Percentiles rank a stretch among this genome's conserved stretches.
phyloP scores from a whole-genome alignment of 163 green algal species.

The Coccomyxa subellipsoidea region DNA sequence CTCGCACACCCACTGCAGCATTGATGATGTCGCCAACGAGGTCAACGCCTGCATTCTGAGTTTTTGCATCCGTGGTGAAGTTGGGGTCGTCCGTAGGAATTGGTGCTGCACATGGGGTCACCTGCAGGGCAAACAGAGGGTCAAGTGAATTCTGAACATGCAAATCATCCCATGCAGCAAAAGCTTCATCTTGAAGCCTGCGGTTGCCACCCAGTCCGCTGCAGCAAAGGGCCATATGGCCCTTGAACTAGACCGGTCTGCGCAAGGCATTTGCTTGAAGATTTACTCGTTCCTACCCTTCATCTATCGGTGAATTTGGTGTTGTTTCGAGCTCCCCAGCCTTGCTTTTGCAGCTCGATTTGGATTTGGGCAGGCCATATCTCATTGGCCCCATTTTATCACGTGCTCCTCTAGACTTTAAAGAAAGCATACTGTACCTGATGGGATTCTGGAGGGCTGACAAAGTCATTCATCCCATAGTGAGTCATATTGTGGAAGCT shows the following conservation, averaged over 20 bases:
- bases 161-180: neutral
- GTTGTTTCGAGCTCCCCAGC: no score
- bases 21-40: conserved; percentile 1
- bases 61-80: neutral
- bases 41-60: neutral
- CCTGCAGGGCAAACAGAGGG: neutral
- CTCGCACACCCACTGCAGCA: neutral
- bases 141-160: no score
- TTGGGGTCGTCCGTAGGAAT: neutral
- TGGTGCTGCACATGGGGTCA: neutral
- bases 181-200: neutral
- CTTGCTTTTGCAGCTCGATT: no score
- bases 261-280: neutral
- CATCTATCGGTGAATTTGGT: no score
- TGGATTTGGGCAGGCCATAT: no score
- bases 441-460: neutral
- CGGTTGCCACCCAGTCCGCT: neutral
- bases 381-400: no score
- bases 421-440: neutral
- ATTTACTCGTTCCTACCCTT: neutral
- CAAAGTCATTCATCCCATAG: conserved; percentile 7
- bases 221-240: neutral
- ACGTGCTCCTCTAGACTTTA: no score
- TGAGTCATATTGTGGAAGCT: neutral
- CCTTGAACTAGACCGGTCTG: neutral